Evolutionary conservation across 169 alveolate genomes (phyloP).

Genomic region (Cryptosporidium felis): DNA sequence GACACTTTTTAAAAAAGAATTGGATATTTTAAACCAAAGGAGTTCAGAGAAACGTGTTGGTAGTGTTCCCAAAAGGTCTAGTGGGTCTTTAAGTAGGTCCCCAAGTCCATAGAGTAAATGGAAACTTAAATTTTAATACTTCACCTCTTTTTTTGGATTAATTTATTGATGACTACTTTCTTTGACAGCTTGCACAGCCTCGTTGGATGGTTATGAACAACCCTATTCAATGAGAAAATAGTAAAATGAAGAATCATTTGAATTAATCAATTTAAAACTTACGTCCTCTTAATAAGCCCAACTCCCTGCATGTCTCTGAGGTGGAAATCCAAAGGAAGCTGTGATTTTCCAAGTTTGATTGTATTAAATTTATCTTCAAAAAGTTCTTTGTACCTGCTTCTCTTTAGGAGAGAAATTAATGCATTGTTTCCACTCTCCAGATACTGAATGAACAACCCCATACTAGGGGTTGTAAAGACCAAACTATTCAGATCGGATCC

Average conservation of each 20-base stretch:
- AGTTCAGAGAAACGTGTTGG: background rate
- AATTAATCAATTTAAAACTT: conserved; percentile 16
- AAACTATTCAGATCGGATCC: background rate
- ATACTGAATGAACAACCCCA: conserved; percentile 43
- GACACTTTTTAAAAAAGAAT: background rate
- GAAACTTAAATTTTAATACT: background rate
- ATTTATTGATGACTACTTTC: background rate
- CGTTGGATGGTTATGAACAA: conserved; percentile 8
- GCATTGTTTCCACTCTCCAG: conserved; percentile 51
- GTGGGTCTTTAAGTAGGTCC: conserved; percentile 50
- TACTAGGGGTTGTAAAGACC: conserved; percentile 37
- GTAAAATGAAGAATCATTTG: background rate
- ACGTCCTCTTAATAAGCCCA: conserved; percentile 47
- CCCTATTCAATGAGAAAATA: background rate
- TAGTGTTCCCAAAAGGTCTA: background rate
- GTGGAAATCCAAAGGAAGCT: conserved; percentile 36
- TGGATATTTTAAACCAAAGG: conserved; percentile 2
- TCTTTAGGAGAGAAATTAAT: conserved; percentile 7
- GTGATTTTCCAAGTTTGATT: conserved; percentile 25
- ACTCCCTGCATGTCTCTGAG: conserved; percentile 30
- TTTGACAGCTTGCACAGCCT: conserved; percentile 19
- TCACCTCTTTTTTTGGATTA: background rate
- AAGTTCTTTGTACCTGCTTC: conserved; percentile 19
- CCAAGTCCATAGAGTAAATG: background rate
- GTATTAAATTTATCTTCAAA: conserved; percentile 9